These are phyloP conservation scores for Yamadazyma kitorensis DNA, from an alignment of 805 yeast species.

Conservation along the genomic window DNA sequence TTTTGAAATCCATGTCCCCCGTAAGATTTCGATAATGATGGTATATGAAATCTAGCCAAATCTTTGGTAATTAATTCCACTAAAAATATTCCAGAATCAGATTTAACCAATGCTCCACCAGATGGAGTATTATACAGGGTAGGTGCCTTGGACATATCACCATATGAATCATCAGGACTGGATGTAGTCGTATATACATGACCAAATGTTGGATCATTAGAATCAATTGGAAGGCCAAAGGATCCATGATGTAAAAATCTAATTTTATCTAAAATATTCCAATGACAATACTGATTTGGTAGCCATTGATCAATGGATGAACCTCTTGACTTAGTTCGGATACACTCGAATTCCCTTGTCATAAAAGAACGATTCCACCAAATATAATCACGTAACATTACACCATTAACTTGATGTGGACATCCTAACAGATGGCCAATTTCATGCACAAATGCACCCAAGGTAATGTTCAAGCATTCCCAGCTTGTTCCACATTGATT, in stretches of 20 bases:
- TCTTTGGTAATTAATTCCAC: slow-evolving; percentile 66
- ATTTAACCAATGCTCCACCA: slow-evolving; percentile 37
- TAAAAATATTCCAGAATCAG: slow-evolving; percentile 68
- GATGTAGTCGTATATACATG: slow-evolving; percentile 32
- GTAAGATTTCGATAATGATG: slow-evolving; percentile 53
- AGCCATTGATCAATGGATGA: slow-evolving; percentile 34
- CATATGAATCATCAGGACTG: slow-evolving; percentile 15
- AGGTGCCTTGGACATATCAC: slow-evolving; percentile 18
- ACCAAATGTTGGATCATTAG: slow-evolving; percentile 22
- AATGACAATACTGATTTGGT: slow-evolving; percentile 64
- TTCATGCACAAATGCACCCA: slow-evolving; percentile 95
- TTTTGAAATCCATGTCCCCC: slow-evolving; percentile 63
- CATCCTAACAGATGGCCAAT: slow-evolving; percentile 89
- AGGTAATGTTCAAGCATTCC: slow-evolving; percentile 83
- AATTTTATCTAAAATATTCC: slow-evolving; percentile 81
- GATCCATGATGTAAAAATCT: slow-evolving; percentile 81
- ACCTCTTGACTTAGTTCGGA: slow-evolving; percentile 50
- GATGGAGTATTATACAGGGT: slow-evolving; percentile 19
- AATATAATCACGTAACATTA: slow-evolving; percentile 85
- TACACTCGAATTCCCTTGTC: slow-evolving; percentile 61
- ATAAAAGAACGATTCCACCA: slow-evolving; percentile 78
- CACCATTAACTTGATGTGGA: slow-evolving; percentile 88
- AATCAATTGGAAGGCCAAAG: slow-evolving; percentile 68
- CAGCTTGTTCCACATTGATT: slow-evolving; percentile 82
- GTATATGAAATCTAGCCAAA: slow-evolving; percentile 55